Evolutionary conservation across 371 early-diverging fungal species (phyloP).

Genomic region (Mucor ambiguus): DNA sequence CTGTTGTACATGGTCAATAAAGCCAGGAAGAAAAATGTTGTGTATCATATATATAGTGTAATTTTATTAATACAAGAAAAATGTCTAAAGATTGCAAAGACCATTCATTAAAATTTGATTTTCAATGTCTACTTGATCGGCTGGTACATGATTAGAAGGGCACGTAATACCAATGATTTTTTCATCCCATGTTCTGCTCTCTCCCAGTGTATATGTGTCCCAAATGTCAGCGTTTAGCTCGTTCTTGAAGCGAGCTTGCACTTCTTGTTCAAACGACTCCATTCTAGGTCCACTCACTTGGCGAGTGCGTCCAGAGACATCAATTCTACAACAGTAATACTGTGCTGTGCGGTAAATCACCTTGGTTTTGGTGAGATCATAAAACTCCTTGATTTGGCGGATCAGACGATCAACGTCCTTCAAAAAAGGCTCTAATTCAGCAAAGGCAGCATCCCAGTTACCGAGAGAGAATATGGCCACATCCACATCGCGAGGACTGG

Average conservation of each 20-base stretch:
- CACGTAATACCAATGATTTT: conserved; percentile 33
- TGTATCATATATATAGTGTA: conserved; percentile 7
- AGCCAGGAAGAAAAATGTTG: not conserved
- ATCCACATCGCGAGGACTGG: conserved; percentile 12
- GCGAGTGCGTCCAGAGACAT: conserved; percentile 36
- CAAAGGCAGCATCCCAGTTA: conserved; percentile 59
- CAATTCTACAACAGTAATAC: conserved; percentile 58
- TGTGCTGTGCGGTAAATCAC: conserved; percentile 57
- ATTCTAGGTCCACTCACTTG: conserved; percentile 41
- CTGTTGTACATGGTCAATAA: conserved; percentile 10
- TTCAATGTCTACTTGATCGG: conserved; percentile 51
- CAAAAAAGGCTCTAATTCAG: conserved; percentile 32
- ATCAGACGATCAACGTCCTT: conserved; percentile 34
- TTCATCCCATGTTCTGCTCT: conserved; percentile 37
- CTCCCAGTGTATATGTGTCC: conserved; percentile 45
- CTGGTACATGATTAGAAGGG: conserved; percentile 48
- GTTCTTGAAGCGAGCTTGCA: conserved; percentile 22
- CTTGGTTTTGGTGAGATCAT: conserved; percentile 25
- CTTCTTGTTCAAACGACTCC: conserved; percentile 41
- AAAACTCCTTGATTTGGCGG: conserved; percentile 27
- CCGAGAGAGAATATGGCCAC: conserved; percentile 48
- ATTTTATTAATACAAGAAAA: not conserved
- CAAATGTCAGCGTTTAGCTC: conserved; percentile 39
- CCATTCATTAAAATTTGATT: conserved; percentile 52
- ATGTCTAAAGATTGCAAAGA: conserved; percentile 27